Conservation (phyloP, 2,329 filamentous ascomycete species). For the Hymenoscyphus scutula region DNA sequence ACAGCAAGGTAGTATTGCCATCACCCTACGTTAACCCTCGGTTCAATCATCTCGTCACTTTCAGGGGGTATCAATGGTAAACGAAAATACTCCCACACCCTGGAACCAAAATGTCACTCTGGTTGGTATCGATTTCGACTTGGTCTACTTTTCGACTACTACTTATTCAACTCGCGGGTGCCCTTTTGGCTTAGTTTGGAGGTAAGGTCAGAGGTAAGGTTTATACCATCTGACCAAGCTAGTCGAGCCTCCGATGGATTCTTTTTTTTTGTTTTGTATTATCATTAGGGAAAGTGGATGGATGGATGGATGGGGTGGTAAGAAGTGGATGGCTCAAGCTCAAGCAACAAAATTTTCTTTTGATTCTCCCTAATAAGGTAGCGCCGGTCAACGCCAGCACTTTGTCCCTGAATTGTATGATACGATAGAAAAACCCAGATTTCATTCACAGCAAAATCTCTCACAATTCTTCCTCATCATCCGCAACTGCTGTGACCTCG, state of each 20-base stretch:
- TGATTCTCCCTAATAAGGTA: constrained; percentile 30
- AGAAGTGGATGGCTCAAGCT: constrained; percentile 32
- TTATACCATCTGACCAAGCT: constrained; percentile 33
- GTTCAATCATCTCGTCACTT: background rate
- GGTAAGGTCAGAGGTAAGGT: constrained; percentile 58
- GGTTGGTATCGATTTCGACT: constrained; percentile 7
- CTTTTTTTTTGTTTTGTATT: constrained; percentile 31
- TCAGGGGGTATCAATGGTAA: background rate
- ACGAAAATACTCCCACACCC: background rate
- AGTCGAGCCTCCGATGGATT: constrained; percentile 26
- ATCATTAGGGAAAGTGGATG: constrained; percentile 23
- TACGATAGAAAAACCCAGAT: constrained; percentile 30
- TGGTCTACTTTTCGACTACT: constrained; percentile 3
- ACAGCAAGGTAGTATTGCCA: constrained; percentile 35
- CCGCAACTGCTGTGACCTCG: constrained; percentile 56
- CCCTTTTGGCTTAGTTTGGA: constrained; percentile 34
- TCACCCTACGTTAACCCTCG: constrained; percentile 12
- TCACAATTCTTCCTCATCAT: constrained; percentile 40
- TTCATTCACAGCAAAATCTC: constrained; percentile 12
- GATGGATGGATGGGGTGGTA: constrained; percentile 20
- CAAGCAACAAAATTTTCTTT: constrained; percentile 32
- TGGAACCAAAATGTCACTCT: background rate
- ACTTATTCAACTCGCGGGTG: constrained; percentile 6
- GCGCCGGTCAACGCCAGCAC: constrained; percentile 35
- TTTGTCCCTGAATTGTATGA: constrained; percentile 35